A percentile compares a stretch with the other conserved stretches of the same genome.
These are phyloP conservation scores for Pichia paraexigua DNA, from an alignment of 805 yeast species.

Conservation along the genomic window DNA sequence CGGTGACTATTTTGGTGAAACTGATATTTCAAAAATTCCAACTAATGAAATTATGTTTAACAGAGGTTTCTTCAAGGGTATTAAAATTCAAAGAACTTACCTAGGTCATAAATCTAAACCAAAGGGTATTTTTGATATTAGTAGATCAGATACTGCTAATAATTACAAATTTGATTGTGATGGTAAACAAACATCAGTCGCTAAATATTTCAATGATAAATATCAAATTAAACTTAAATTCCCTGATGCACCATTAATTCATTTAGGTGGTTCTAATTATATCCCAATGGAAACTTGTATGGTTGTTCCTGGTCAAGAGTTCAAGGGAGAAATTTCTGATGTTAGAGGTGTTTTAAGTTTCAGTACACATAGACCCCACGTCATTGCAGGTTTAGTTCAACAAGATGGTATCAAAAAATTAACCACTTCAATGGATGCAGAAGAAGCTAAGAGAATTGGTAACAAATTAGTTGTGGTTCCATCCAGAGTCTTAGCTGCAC, in stretches of 20 bases:
- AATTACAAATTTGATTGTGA: constrained; percentile 19
- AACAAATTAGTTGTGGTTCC: constrained; percentile 21
- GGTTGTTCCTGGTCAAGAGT: constrained; percentile 24
- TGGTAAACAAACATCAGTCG: constrained; percentile 20
- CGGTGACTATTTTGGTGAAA: constrained; percentile 18
- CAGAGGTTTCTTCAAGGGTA: constrained; percentile 18
- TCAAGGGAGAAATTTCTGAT: constrained; percentile 23
- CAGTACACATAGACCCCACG: constrained; percentile 24
- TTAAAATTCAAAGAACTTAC: constrained; percentile 19
- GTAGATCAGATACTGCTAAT: constrained; percentile 15
- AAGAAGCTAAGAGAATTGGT: constrained; percentile 15
- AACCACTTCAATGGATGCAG: constrained; percentile 4
- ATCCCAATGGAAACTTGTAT: constrained; percentile 25
- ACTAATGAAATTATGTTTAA: constrained; percentile 6
- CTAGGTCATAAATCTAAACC: constrained; percentile 17
- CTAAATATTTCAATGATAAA: constrained; percentile 18
- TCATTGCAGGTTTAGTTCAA: constrained; percentile 23
- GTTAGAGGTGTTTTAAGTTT: constrained; percentile 24
- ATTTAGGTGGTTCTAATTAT: constrained; percentile 21
- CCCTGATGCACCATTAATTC: constrained; percentile 24
- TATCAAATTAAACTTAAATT: constrained; percentile 20
- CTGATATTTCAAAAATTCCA: constrained; percentile 11
- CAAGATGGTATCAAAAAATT: constrained; percentile 20
- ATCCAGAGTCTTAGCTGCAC: constrained; percentile 23
- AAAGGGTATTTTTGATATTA: constrained; percentile 20